Evolutionary conservation across 768 basidiomycete species (phyloP).

Genomic region (Serendipita indica): DNA sequence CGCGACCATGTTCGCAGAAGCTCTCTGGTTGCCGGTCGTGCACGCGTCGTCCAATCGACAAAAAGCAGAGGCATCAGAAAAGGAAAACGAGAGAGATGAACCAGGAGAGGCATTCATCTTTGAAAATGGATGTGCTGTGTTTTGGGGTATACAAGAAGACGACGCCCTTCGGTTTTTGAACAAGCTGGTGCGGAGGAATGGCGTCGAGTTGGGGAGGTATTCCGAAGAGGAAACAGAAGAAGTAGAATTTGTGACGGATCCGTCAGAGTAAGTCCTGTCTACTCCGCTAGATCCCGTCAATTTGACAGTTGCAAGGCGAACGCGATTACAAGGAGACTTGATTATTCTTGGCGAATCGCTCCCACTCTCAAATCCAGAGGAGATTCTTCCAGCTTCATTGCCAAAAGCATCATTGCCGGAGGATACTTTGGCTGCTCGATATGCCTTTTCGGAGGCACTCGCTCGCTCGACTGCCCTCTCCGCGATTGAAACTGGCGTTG

Average conservation of each 20-base stretch:
- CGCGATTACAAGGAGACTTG: constrained; percentile 79
- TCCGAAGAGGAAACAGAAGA: constrained; percentile 71
- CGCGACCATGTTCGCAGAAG: constrained; percentile 7
- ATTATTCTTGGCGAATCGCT: constrained; percentile 71
- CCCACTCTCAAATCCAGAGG: constrained; percentile 37
- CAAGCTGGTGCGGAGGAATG: constrained; percentile 33
- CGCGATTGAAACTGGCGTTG: constrained; percentile 71
- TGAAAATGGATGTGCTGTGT: constrained; percentile 75
- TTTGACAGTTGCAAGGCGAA: constrained; percentile 36
- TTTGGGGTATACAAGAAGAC: constrained; percentile 71
- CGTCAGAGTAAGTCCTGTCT: constrained; percentile 49
- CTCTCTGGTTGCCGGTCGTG: constrained; percentile 2
- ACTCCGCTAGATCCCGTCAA: background rate
- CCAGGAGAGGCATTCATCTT: constrained; percentile 79
- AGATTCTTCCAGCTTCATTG: constrained; percentile 23
- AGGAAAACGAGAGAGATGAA: constrained; percentile 16
- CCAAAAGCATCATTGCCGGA: constrained; percentile 33
- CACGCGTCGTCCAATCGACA: background rate
- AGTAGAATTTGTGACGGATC: constrained; percentile 84
- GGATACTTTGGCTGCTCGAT: constrained; percentile 69
- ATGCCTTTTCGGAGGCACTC: constrained; percentile 82
- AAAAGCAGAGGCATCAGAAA: background rate
- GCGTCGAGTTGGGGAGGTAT: constrained; percentile 49
- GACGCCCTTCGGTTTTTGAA: constrained; percentile 55
- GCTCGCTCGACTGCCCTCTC: constrained; percentile 80